Percentiles rank a stretch among this genome's conserved stretches.
phyloP scores from a whole-genome alignment of 1,284 basidiomycete species.

The Sporisorium sorghi region DNA sequence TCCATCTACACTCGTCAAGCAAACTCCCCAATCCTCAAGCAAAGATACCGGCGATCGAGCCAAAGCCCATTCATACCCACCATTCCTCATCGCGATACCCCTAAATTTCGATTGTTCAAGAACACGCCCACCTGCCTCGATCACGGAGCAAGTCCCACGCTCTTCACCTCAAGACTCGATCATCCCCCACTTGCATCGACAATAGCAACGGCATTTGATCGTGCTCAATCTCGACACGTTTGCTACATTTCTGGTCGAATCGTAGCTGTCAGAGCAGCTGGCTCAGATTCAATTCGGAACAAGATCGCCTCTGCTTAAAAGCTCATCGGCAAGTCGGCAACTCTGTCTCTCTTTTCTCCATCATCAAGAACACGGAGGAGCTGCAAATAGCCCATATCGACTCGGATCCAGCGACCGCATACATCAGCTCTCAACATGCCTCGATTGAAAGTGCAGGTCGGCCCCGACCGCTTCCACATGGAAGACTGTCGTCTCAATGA shows the following conservation, averaged over 20 bases:
- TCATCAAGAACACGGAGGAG: too few species aligned
- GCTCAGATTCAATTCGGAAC: too few species aligned
- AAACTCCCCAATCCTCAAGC: background rate
- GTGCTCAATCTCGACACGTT: background rate
- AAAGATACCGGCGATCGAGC: background rate
- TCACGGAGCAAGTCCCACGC: background rate
- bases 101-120: background rate
- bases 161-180: conserved; percentile 1
- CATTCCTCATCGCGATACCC: conserved; percentile 18
- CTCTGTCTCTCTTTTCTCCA: background rate
- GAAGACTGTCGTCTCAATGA: conserved; percentile 69
- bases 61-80: conserved; percentile 19
- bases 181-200: conserved; percentile 7
- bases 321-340: background rate
- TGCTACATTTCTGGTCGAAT: background rate
- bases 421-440: too few species aligned
- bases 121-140: conserved; percentile 2
- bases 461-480: conserved; percentile 68
- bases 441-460: conserved; percentile 68
- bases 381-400: too few species aligned
- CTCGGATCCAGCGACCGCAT: too few species aligned
- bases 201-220: conserved; percentile 6
- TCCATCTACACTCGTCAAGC: background rate
- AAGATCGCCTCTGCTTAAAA: too few species aligned
- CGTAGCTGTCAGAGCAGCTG: background rate